A percentile compares a stretch with the other conserved stretches of the same genome.
Conservation (phyloP, 768 basidiomycete genomes). For the Leccinum subtestaceum region DNA sequence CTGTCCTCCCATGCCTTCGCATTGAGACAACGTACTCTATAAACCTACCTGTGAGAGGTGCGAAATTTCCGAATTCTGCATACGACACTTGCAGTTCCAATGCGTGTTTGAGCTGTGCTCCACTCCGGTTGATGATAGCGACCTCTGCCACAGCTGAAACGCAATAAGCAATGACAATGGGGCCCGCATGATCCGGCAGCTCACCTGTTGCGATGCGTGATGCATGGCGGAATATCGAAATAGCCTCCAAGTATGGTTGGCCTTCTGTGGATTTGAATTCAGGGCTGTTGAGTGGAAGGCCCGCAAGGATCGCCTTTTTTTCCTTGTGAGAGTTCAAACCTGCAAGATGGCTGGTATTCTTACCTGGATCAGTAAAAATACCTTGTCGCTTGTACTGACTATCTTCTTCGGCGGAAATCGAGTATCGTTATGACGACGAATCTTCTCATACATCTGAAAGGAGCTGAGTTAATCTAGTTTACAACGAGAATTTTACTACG, state of each 20-base stretch:
- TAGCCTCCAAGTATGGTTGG: slow-evolving; percentile 68
- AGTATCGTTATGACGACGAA: slow-evolving; percentile 72
- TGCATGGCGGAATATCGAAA: slow-evolving; percentile 71
- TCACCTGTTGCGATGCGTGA: slow-evolving; percentile 73
- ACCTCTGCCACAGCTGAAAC: slow-evolving; percentile 73
- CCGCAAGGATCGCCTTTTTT: slow-evolving; percentile 64
- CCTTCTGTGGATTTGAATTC: slow-evolving; percentile 74
- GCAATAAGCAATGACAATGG: slow-evolving; percentile 2
- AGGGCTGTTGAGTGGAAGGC: slow-evolving; percentile 61
- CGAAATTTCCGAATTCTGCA: not conserved
- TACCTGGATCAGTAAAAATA: slow-evolving; percentile 79
- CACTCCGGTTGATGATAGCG: slow-evolving; percentile 61
- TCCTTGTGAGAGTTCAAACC: slow-evolving; percentile 4
- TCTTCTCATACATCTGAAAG: slow-evolving; percentile 56
- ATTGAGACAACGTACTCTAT: slow-evolving; percentile 68
- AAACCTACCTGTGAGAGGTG: slow-evolving; percentile 1
- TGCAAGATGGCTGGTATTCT: slow-evolving; percentile 2
- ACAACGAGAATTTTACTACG: not conserved
- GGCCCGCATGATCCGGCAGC: not conserved
- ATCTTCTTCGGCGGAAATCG: slow-evolving; percentile 72
- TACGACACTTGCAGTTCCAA: slow-evolving; percentile 63
- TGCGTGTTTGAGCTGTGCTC: slow-evolving; percentile 65
- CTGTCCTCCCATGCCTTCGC: slow-evolving; percentile 93
- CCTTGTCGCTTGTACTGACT: slow-evolving; percentile 71
- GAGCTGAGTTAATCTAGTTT: not conserved